These are phyloP conservation scores for Phytophthora sp. DNA, from an alignment of 352 stramenopile species.

Conservation along the genomic window DNA sequence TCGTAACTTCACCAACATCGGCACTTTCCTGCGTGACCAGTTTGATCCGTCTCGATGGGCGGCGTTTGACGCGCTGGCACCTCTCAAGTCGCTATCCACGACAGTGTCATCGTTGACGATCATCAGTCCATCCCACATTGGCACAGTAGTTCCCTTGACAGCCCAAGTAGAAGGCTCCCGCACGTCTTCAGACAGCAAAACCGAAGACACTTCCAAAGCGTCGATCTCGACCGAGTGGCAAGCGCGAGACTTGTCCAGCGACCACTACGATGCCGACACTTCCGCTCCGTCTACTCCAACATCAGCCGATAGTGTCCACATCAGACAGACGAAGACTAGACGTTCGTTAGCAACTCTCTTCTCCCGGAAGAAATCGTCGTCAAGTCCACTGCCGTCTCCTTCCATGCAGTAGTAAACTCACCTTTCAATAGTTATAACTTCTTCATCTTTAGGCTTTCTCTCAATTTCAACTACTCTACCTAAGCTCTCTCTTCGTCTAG, in stretches of 20 bases:
- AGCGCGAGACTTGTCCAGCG: not conserved
- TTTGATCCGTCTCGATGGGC: conserved; percentile 77
- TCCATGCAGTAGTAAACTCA: not conserved
- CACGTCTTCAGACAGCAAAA: not conserved
- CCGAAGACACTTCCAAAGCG: conserved; percentile 2
- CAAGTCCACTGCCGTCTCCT: conserved; percentile 21
- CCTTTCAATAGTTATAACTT: not conserved
- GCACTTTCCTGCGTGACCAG: conserved; percentile 80
- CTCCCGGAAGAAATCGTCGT: conserved; percentile 37
- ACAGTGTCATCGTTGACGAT: conserved; percentile 32
- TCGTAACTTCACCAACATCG: conserved; percentile 88
- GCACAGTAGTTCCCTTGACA: conserved; percentile 22
- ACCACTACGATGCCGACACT: conserved; percentile 23
- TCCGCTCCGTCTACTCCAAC: conserved; percentile 27
- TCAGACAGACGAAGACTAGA: conserved; percentile 29
- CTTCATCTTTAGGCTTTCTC: not conserved
- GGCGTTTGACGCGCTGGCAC: conserved; percentile 68
- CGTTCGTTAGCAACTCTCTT: conserved; percentile 42
- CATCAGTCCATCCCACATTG: conserved; percentile 23
- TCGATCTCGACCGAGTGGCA: conserved; percentile 16
- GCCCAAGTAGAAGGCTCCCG: not conserved
- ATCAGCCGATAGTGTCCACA: not conserved
- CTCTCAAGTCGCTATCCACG: conserved; percentile 56
- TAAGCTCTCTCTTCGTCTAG: conserved; percentile 33
- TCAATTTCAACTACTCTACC: not conserved